Conservation (phyloP, 1,284 basidiomycete species). For the Baeospora myosura region DNA sequence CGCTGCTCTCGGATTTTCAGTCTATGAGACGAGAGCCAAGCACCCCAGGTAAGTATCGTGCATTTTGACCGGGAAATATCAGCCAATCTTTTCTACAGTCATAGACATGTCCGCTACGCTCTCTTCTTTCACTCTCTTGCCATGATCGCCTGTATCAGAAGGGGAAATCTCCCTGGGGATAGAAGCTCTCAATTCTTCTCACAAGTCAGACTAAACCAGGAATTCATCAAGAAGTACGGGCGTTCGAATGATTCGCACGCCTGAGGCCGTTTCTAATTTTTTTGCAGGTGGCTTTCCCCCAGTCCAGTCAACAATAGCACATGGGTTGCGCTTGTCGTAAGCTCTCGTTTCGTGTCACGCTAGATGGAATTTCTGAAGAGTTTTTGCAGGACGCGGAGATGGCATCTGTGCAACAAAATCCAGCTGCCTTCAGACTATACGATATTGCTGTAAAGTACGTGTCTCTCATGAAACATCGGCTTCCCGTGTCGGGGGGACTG, state of each 20-base stretch:
- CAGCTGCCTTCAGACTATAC: constrained; percentile 56
- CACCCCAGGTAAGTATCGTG: constrained; percentile 52
- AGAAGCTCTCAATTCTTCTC: constrained; percentile 36
- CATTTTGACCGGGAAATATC: neutral
- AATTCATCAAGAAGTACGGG: constrained; percentile 47
- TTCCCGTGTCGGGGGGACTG: neutral
- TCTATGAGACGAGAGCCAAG: constrained; percentile 47
- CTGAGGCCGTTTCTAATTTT: constrained; percentile 4
- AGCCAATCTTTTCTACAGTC: constrained; percentile 29
- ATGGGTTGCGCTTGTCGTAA: constrained; percentile 60
- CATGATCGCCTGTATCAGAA: constrained; percentile 48
- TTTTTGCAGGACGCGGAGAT: constrained; percentile 55
- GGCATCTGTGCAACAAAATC: constrained; percentile 46
- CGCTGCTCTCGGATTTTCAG: constrained; percentile 50
- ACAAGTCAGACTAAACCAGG: constrained; percentile 54
- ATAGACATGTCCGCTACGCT: constrained; percentile 57
- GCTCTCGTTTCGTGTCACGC: constrained; percentile 17
- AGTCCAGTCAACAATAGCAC: constrained; percentile 60
- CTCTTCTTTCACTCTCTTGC: constrained; percentile 64
- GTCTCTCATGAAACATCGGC: neutral
- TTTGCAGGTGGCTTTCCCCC: constrained; percentile 53
- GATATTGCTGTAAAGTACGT: constrained; percentile 59
- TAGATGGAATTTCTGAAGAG: constrained; percentile 3
- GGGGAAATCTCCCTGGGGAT: constrained; percentile 31
- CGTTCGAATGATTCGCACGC: neutral